Percentiles rank a stretch among this genome's conserved stretches.
Conservation (phyloP, 495 filamentous ascomycete species). For the Aspergillus nanangensis region DNA sequence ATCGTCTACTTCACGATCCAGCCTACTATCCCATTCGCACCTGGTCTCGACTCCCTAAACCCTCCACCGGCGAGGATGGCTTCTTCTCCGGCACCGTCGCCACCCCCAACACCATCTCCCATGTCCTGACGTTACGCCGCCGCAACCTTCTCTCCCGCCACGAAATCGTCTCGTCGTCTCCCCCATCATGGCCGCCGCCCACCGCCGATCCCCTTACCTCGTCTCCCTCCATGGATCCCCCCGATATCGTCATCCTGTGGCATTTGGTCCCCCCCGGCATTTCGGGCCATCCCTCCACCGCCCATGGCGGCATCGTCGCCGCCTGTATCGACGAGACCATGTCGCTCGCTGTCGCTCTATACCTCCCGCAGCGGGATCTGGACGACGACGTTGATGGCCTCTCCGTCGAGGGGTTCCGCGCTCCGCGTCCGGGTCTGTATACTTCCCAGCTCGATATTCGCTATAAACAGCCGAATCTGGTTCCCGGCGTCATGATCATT, state of each 20-base stretch:
- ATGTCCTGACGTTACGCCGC: slow-evolving; percentile 32
- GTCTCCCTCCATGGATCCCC: slow-evolving; percentile 19
- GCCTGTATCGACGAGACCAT: slow-evolving; percentile 66
- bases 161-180: slow-evolving; percentile 10
- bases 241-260: slow-evolving; percentile 37
- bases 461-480: slow-evolving; percentile 29
- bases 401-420: slow-evolving; percentile 1
- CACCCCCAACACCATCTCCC: slow-evolving; percentile 35
- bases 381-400: neutral
- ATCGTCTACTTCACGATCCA: slow-evolving; percentile 22
- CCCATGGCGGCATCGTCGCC: slow-evolving; percentile 53
- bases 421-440: slow-evolving; percentile 30
- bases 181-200: slow-evolving; percentile 30
- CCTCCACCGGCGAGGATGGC: slow-evolving; percentile 36
- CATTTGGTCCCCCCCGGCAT: slow-evolving; percentile 31
- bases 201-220: slow-evolving; percentile 15
- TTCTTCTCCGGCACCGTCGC: slow-evolving; percentile 33
- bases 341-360: slow-evolving; percentile 31
- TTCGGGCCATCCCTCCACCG: slow-evolving; percentile 34
- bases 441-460: slow-evolving; percentile 40
- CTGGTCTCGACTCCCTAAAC: slow-evolving; percentile 32
- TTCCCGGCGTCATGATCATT: slow-evolving; percentile 29
- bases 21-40: slow-evolving; percentile 33
- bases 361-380: slow-evolving; percentile 16
- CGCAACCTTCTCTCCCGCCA: slow-evolving; percentile 14